Base-by-base conservation (phyloP, 208 protist species). In the Wallacemonas collosoma region DNA sequence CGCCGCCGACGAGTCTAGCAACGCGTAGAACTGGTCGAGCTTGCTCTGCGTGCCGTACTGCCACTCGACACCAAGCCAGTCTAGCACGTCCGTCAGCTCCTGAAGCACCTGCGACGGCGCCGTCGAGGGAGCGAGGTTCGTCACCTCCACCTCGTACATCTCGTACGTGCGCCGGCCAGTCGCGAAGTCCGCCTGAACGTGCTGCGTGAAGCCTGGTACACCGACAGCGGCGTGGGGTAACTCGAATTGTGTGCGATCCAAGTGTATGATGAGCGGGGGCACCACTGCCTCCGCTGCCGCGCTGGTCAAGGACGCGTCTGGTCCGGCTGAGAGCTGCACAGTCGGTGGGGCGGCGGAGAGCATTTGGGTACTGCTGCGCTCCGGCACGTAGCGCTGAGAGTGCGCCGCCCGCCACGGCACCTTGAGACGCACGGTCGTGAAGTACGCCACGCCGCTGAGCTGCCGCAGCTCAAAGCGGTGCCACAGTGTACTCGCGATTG, bases 61-160 rank as follows among this genome's bases (percentile, higher is more conserved):
- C 79, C 82, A 92, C 76, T 93, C 87, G 51, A 94, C 80, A 2
- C 81, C 76, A 38, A 90, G 43, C 15, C 67, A 41, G 15, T 85
- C 63, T 35, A 95, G 68, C 63, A 76, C 68, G 7, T 17, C 60
- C 38, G 72, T 77, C 40, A 92, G 61, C 77, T 90, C 86, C 12
- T 70, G 14, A 35, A 84, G 58, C 40, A 88, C 86, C 17, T 67
- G 72, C 38, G 54, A 64, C 43, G 83, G 73, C 38, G 76, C 47
- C 14, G 76, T 82, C 3, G 63, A 50, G 0, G 64, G 44, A 2
- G 66, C 53, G 6, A 88, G 77, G 51, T 82, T 87, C 11, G 82
- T 87, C 15, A 93, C 75, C 71, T 92, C 84, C 6, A 93, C 67
- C 51, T 93, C 82, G 72, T 86, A 92, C 43, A 82, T 71, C 61